Evolutionary conservation across 768 basidiomycete genomes (phyloP).

Genomic region (Leccinum barrowsii): DNA sequence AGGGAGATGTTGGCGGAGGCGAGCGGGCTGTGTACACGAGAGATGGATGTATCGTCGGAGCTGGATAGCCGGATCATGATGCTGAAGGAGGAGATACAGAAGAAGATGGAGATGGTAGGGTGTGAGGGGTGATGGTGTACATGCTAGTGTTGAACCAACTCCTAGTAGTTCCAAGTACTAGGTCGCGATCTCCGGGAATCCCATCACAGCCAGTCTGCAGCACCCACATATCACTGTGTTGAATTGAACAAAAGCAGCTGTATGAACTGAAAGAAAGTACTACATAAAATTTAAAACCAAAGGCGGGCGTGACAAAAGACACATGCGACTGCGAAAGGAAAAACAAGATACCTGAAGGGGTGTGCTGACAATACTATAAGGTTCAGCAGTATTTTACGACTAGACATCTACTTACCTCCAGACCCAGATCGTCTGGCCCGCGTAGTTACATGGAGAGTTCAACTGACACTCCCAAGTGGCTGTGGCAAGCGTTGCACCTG

Average conservation of each 20-base stretch:
- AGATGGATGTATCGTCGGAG: conserved; percentile 60
- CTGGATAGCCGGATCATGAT: conserved; percentile 68
- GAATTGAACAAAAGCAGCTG: too few relatives aligned
- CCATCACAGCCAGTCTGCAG: too few relatives aligned
- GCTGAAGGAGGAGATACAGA: conserved; percentile 65
- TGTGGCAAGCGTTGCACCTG: too few relatives aligned
- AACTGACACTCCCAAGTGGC: too few relatives aligned
- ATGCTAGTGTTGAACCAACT: background rate
- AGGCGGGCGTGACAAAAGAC: background rate
- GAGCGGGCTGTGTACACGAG: conserved; percentile 43
- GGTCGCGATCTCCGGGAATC: too few relatives aligned
- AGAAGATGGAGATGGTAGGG: conserved; percentile 52
- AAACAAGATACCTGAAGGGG: conserved; percentile 69
- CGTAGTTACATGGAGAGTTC: too few relatives aligned
- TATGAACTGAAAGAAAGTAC: too few relatives aligned
- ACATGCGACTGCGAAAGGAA: conserved; percentile 1
- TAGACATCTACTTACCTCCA: too few relatives aligned
- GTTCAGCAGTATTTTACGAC: too few relatives aligned
- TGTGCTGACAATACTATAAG: conserved; percentile 58
- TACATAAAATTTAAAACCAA: conserved; percentile 53
- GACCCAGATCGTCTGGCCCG: too few relatives aligned
- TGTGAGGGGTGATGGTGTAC: conserved; percentile 5
- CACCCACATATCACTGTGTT: too few relatives aligned
- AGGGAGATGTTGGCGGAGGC: conserved; percentile 51
- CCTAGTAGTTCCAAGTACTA: too few relatives aligned